Evolutionary conservation across 2,329 filamentous ascomycete genomes (phyloP), one percentile per base, ranked within the genome.

Genomic region (Huntiella bhutanensis): DNA sequence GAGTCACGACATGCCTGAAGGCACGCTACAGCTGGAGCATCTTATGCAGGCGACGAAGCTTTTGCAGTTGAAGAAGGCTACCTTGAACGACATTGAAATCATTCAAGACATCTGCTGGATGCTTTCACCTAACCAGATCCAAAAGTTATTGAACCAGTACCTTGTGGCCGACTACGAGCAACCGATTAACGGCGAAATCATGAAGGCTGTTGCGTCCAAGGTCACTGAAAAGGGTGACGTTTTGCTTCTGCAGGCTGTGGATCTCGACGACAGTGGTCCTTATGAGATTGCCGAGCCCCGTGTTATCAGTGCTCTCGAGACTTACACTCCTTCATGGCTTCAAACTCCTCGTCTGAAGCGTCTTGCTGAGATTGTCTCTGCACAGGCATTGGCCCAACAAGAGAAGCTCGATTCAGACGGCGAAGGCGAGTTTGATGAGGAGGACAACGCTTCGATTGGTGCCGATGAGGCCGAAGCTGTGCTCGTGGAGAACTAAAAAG

Each of bases 101-200:
- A 98, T 98, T 57, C 91, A 98, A 67, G 91, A 98, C 61, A 98
- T 98, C 56, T 98, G 91, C 73, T 96, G 88, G 88, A 96, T 96
- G 88, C 74, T 98, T 45, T 95, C 88, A 1, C 91, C 91, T 45
- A 96, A 95, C 64, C 91, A 98, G 63, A 98, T 98, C 52, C 91
- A 98, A 64, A 98, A 98, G 68, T 75, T 98, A 33, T 71, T 98
- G 54, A 98, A 98, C 65, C 91, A 98, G 63, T 98, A 98, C 60
- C 75, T 98, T 42, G 88, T 98, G 48, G 91, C 91, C 50, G 91
- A 98, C 64, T 98, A 98, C 62, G 91, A 98, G 64, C 91, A 96
- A 64, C 91, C 91, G 34, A 98, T 98, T 64, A 96, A 98, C 57
- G 91, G 88, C 59, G 91, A 98, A 62, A 98, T 98, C 59, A 98